Evolutionary conservation across 2,329 filamentous ascomycete species (phyloP).

Genomic region (Stachybotrys elegans): DNA sequence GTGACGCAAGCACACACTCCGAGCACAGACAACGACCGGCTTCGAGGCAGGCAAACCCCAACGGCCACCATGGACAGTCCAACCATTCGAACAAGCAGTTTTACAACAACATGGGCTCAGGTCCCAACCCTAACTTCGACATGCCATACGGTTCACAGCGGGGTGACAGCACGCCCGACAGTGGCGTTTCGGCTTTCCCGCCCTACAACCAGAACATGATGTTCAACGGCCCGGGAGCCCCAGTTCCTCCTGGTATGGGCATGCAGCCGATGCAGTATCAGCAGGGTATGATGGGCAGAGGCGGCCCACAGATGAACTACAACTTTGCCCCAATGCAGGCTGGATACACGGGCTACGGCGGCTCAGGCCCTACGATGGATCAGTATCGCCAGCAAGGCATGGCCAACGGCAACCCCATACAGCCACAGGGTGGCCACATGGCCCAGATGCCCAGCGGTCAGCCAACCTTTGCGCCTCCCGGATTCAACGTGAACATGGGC

Average conservation of each 20-base stretch:
- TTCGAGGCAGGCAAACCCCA: slow-evolving; percentile 48
- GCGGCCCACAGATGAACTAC: slow-evolving; percentile 48
- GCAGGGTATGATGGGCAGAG: slow-evolving; percentile 51
- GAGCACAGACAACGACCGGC: slow-evolving; percentile 51
- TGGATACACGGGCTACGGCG: slow-evolving; percentile 49
- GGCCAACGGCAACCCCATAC: slow-evolving; percentile 47
- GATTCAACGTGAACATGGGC: slow-evolving; percentile 43
- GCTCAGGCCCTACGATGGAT: slow-evolving; percentile 43
- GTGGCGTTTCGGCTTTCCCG: slow-evolving; percentile 43
- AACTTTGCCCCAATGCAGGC: slow-evolving; percentile 53
- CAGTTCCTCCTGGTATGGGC: slow-evolving; percentile 40
- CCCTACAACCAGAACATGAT: slow-evolving; percentile 47
- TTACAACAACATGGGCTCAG: slow-evolving; percentile 44
- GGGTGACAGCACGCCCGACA: slow-evolving; percentile 48
- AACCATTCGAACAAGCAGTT: slow-evolving; percentile 44
- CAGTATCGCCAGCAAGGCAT: slow-evolving; percentile 50
- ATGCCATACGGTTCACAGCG: slow-evolving; percentile 46
- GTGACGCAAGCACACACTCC: slow-evolving; percentile 37
- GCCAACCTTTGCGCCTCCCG: slow-evolving; percentile 42
- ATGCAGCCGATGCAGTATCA: slow-evolving; percentile 56
- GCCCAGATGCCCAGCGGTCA: slow-evolving; percentile 37
- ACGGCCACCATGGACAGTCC: slow-evolving; percentile 35
- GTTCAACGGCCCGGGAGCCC: slow-evolving; percentile 41
- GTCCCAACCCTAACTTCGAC: slow-evolving; percentile 42
- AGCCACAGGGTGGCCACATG: slow-evolving; percentile 34